Evolutionary conservation across 257 asterid genomes (phyloP), one percentile per base, ranked within the genome.

Genomic region (Lantana camara): DNA sequence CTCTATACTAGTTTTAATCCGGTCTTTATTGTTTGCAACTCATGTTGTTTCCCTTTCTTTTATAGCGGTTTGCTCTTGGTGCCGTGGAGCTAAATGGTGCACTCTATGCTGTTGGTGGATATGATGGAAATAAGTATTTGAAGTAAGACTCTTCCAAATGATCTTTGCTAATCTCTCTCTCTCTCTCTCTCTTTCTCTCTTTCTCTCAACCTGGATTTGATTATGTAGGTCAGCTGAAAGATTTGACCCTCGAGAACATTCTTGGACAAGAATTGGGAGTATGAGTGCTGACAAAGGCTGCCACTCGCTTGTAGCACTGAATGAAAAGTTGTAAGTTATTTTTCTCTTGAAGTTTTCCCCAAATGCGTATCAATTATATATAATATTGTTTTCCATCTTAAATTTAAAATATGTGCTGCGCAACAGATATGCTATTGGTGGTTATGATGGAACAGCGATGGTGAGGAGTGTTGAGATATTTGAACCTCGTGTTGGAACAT

Each of bases 241-340:
- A 71, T 90, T 85, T 57, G 97, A 90, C 72, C 96, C 96, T 24
- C 79, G 97, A 69, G 97, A 90, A 68, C 88, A 87, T 77, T 75
- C 88, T 34, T 87, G 97, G 97, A 72, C 76, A 60, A 82, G 70
- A 63, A 77, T 83, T 22, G 73, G 67, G 73, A 77, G 87, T 41
- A 87, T 87, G 97, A 77, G 47, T 55, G 69, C 73, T 17, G 68
- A 35, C 45, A 82, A 92, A 73, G 96, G 96, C 64, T 76, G 94
- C 66, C 97, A 78, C 72, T 75, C 90, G 4, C 69, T 90, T 77
- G 89, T 79, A 24, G 80, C 70, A 32, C 49, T 87, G 87, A 81
- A 82, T 29, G 95, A 85, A 58, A 90, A 83, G 74, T 37, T 90
- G 97, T 90, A 77, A 62, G 91, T 76, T 35, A 35, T 35, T 35